A percentile compares a stretch with the other conserved stretches of the same genome.
phyloP scores from a whole-genome alignment of 495 filamentous ascomycete species.

The Xylaria telfairii region DNA sequence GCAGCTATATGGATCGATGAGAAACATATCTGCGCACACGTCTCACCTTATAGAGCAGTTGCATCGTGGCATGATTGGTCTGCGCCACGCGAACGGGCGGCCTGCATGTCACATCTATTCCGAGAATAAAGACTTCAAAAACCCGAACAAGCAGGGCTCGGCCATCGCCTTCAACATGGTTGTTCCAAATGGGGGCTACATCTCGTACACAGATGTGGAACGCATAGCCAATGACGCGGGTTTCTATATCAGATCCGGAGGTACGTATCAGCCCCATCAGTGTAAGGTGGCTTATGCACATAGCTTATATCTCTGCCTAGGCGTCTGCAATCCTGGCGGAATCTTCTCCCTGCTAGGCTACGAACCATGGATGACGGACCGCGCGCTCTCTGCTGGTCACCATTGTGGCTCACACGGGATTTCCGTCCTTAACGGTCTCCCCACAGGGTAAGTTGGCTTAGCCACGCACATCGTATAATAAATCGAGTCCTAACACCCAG shows the following conservation, averaged over 20 bases:
- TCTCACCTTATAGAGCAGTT: conserved; percentile 59
- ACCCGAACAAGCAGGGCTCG: conserved; percentile 67
- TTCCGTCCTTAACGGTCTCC: conserved; percentile 59
- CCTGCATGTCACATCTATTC: conserved; percentile 67
- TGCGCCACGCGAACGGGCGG: conserved; percentile 66
- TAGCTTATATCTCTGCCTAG: conserved; percentile 32
- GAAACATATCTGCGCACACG: conserved; percentile 67
- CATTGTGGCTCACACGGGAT: conserved; percentile 59
- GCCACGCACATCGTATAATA: not conserved
- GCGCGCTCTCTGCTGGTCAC: conserved; percentile 67
- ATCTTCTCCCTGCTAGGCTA: conserved; percentile 53
- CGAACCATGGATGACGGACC: conserved; percentile 65
- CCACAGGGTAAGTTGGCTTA: conserved; percentile 52
- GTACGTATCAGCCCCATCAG: conserved; percentile 33
- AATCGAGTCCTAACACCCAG: conserved; percentile 19
- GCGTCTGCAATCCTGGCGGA: conserved; percentile 54
- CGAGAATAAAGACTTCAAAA: conserved; percentile 58
- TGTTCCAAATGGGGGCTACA: conserved; percentile 57
- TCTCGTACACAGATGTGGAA: conserved; percentile 68
- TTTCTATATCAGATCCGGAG: conserved; percentile 75
- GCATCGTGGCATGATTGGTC: conserved; percentile 53
- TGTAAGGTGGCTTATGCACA: conserved; percentile 45
- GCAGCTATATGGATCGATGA: conserved; percentile 67
- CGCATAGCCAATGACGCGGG: conserved; percentile 62
- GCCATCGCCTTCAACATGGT: conserved; percentile 75